Conservation (phyloP, 805 yeast species). For the Tetrapisispora fleetii region DNA sequence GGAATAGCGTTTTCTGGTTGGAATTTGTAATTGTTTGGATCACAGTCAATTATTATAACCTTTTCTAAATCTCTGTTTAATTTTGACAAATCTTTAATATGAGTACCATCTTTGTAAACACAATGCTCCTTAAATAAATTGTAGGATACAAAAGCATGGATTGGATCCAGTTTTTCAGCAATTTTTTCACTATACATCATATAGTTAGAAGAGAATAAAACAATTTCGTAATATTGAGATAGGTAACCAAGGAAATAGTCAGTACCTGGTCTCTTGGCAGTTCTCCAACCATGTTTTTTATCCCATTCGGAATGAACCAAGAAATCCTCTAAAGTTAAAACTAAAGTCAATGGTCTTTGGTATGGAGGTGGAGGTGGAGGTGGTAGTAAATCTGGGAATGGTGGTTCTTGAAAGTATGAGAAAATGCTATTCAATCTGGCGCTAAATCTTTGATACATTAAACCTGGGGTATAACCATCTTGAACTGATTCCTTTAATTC, state of each 20-base stretch:
- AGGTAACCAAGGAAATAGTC: conserved; percentile 93
- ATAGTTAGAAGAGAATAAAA: conserved; percentile 75
- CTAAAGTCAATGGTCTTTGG: conserved; percentile 85
- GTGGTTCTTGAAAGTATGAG: conserved; percentile 85
- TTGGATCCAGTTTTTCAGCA: conserved; percentile 85
- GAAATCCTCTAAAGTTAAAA: conserved; percentile 79
- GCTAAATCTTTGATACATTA: conserved; percentile 58
- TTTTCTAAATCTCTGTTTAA: conserved; percentile 85
- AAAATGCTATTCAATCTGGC: conserved; percentile 68
- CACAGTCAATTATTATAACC: conserved; percentile 70
- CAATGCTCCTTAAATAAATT: conserved; percentile 88
- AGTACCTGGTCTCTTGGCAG: conserved; percentile 97
- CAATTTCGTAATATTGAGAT: conserved; percentile 93
- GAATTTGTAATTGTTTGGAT: conserved; percentile 57
- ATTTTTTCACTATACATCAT: conserved; percentile 78
- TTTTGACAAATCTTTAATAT: conserved; percentile 80
- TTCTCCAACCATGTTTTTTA: conserved; percentile 90
- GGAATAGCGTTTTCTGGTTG: conserved; percentile 95
- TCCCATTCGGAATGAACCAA: conserved; percentile 90
- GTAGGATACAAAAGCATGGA: conserved; percentile 78
- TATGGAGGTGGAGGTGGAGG: conserved; percentile 86
- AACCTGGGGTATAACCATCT: conserved; percentile 58
- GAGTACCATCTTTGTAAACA: conserved; percentile 71
- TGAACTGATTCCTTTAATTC: conserved; percentile 44
- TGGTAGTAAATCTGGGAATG: conserved; percentile 84